Conservation (phyloP, 2,329 filamentous ascomycete species). For the Claviceps pusilla region DNA sequence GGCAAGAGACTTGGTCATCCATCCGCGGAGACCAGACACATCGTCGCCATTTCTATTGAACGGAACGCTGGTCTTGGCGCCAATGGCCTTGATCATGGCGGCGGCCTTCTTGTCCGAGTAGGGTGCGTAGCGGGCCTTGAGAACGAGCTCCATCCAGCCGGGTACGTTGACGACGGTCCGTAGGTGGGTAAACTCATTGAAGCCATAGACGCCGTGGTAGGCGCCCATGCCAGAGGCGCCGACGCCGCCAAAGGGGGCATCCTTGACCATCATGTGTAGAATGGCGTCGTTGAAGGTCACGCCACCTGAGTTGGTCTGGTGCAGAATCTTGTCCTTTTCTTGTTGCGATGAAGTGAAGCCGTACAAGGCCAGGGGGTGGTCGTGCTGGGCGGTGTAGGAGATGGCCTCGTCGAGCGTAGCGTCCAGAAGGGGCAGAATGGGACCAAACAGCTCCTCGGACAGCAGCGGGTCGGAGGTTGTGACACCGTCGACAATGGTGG, state of each 20-base stretch:
- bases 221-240: slow-evolving; percentile 27
- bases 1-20: slow-evolving; percentile 4
- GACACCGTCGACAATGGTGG: slow-evolving; percentile 24
- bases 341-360: slow-evolving; percentile 21
- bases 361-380: slow-evolving; percentile 26
- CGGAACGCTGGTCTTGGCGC: slow-evolving; percentile 2
- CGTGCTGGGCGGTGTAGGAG: slow-evolving; percentile 13
- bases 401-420: slow-evolving; percentile 17
- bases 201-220: slow-evolving; percentile 28
- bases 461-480: slow-evolving; percentile 22
- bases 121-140: slow-evolving; percentile 10
- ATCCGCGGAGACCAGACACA: background rate
- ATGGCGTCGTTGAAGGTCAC: slow-evolving; percentile 30
- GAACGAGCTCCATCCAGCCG: slow-evolving; percentile 7
- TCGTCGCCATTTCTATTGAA: slow-evolving; percentile 6
- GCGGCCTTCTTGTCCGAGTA: slow-evolving; percentile 9
- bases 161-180: slow-evolving; percentile 10
- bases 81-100: slow-evolving; percentile 3
- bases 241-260: slow-evolving; percentile 31
- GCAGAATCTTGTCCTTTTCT: slow-evolving; percentile 19
- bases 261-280: slow-evolving; percentile 22
- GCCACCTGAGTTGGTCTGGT: slow-evolving; percentile 24
- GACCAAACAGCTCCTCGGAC: slow-evolving; percentile 29
- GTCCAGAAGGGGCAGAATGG: slow-evolving; percentile 26
- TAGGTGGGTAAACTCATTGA: slow-evolving; percentile 20